Evolutionary conservation across 495 filamentous ascomycete genomes (phyloP).

Genomic region (Letharia lupina): DNA sequence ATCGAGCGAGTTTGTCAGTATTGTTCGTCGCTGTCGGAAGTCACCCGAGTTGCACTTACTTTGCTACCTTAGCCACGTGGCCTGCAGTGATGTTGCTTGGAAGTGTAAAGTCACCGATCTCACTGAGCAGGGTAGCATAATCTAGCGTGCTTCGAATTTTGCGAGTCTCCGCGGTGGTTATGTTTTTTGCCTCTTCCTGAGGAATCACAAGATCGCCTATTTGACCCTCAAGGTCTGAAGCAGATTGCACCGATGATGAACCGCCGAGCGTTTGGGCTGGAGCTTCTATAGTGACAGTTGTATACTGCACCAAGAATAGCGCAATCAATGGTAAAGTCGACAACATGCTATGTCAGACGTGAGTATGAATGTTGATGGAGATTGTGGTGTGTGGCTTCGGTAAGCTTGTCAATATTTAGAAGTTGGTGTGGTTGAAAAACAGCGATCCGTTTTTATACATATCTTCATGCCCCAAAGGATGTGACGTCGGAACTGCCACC

Average conservation of each 20-base stretch:
- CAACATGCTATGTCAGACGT: neutral
- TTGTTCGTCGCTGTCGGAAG: neutral
- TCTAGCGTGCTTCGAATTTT: neutral
- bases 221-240: neutral
- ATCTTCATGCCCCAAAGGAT: neutral
- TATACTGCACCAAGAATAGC: neutral
- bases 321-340: constrained; percentile 4
- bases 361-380: neutral
- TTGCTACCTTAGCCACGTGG: neutral
- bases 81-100: constrained; percentile 4
- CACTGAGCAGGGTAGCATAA: neutral
- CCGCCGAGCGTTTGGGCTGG: neutral
- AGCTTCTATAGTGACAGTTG: neutral
- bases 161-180: neutral
- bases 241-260: neutral
- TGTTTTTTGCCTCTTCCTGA: neutral
- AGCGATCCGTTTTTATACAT: neutral
- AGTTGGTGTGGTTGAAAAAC: neutral
- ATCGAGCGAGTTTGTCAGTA: neutral
- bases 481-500: neutral
- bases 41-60: neutral
- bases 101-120: constrained; percentile 7
- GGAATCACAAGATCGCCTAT: constrained; percentile 4
- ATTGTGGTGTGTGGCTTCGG: neutral
- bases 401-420: neutral